Conservation (phyloP, 2,329 filamentous ascomycete species). For the Periconia sp. region DNA sequence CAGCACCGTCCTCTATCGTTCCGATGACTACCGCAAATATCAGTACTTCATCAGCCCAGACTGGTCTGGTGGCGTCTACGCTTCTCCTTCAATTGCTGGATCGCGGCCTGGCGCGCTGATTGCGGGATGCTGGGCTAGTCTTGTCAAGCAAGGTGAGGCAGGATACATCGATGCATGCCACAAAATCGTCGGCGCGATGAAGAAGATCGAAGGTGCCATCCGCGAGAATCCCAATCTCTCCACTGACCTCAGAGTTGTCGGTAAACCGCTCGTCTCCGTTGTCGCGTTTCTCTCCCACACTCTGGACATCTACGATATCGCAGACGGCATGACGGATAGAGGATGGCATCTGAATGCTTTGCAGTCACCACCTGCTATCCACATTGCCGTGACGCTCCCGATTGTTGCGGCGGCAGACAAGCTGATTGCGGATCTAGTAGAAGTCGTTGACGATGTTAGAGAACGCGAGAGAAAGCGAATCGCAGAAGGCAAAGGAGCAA, state of each 20-base stretch:
- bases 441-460: conserved; percentile 70
- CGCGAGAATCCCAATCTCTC: conserved; percentile 70
- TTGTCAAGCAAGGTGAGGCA: conserved; percentile 85
- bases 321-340: conserved; percentile 80
- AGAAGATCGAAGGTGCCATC: conserved; percentile 79
- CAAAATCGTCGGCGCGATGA: conserved; percentile 85
- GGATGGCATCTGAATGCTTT: conserved; percentile 97
- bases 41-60: conserved; percentile 97
- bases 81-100: conserved; percentile 88
- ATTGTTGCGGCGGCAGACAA: conserved; percentile 81
- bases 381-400: conserved; percentile 90
- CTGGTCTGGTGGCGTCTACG: conserved; percentile 96
- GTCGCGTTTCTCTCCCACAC: conserved; percentile 83
- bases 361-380: conserved; percentile 89
- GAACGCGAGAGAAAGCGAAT: conserved; percentile 79
- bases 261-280: conserved; percentile 86
- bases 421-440: conserved; percentile 72
- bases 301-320: conserved; percentile 93
- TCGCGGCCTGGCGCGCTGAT: conserved; percentile 93
- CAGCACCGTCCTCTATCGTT: conserved; percentile 90
- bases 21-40: conserved; percentile 76
- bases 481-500: conserved; percentile 69
- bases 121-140: conserved; percentile 90
- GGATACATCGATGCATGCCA: conserved; percentile 89
- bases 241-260: conserved; percentile 78